Base-by-base conservation (phyloP, 495 filamentous ascomycete species). In the Penicillium tannophilum region DNA sequence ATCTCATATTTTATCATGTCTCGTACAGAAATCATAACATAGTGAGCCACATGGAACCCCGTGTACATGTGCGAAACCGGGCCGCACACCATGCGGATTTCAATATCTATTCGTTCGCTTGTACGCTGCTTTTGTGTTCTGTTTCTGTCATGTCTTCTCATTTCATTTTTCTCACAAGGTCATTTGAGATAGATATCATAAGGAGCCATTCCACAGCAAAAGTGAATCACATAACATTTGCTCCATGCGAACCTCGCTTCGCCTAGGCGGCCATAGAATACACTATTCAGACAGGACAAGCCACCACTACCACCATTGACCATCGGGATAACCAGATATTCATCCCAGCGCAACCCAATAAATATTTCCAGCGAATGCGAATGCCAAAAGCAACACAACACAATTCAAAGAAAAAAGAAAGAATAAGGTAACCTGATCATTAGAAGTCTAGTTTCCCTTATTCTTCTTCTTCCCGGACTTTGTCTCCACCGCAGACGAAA, bases 21-120 rank as follows among this genome's bases (percentile, higher is more conserved):
- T 58, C 56, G 52, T 64, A 58, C 45, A 64, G 51, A 48, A 46
- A 57, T 52, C 28, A 55, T 31, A 47, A 62, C 20, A 54, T 69
- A 58, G 51, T 43, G 54, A 44, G 31, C 52, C 56, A 31, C 16
- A 17, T 33, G 35, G 52, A 39, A 20, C 45, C 46, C 51, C 62
- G 55, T 69, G 66, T 69, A 69, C 63, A 69, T 66, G 62, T 49
- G 57, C 50, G 47, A 63, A 60, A 16, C 26, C 46, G 45, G 46
- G 8, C 24, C 49, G 6, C 11, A 36, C 17, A 12, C n/a, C 19
- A 10, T 39, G 31, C 19, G 46, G n/a, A 49, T 52, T 39, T 33
- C 12, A 16, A 14, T 47, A 24, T 28, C 20, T 16, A 24, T 7
- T 16, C 26, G 1, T 47, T 19, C 44, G 19, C 9, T 23, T 19